phyloP scores from a whole-genome alignment of 768 basidiomycete genomes.

The Trametes meyenii region DNA sequence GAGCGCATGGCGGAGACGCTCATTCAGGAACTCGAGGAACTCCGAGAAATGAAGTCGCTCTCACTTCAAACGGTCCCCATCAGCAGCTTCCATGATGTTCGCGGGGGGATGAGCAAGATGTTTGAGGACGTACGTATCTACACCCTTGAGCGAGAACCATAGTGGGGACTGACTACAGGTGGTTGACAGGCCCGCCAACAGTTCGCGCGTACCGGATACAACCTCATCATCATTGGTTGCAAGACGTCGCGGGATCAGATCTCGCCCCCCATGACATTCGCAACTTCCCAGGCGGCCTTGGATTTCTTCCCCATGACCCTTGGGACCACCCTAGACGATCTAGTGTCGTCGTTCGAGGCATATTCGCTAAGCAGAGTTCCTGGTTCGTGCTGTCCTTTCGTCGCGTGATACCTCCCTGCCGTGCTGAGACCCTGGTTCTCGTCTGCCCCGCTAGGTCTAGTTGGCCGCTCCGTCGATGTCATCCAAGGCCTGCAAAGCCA shows the following conservation, averaged over 20 bases:
- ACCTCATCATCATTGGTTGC: background rate
- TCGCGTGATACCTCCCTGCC: background rate
- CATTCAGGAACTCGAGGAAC: background rate
- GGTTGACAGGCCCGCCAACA: background rate
- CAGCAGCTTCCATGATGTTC: constrained; percentile 11
- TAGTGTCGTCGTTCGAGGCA: background rate
- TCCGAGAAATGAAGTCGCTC: background rate
- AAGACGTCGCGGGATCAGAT: background rate
- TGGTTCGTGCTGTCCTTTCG: background rate
- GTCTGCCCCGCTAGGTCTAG: background rate
- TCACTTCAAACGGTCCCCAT: constrained; percentile 4
- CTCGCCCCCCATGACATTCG: background rate
- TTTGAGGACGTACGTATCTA: background rate
- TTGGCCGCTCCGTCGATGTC: background rate
- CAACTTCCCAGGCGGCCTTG: background rate
- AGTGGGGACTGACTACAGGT: background rate
- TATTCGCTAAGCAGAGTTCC: background rate
- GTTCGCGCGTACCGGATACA: background rate
- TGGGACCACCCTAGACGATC: background rate
- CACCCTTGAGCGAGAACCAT: background rate
- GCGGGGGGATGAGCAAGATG: background rate
- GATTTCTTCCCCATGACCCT: background rate
- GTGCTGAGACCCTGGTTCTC: background rate
- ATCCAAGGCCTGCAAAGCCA: background rate
- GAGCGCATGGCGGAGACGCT: background rate